Evolutionary conservation across 1,139 yeast genomes (phyloP), one percentile per base, ranked within the genome.

Genomic region (Kodamaea plutei): DNA sequence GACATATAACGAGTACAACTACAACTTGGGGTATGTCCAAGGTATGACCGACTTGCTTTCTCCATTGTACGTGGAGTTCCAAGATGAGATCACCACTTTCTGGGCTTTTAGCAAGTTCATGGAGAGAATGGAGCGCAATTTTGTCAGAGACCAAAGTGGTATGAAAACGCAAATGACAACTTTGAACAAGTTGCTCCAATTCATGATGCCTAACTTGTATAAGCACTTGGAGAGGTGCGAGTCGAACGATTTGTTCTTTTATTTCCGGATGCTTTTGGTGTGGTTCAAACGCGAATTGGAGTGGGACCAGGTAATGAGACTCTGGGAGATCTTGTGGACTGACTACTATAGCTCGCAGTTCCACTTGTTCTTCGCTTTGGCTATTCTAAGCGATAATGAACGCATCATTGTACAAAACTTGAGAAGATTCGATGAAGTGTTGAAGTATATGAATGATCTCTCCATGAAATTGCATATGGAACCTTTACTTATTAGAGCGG

Each of bases 31-130:
- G 0, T 91, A 91, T 50, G 96, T 91, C 14, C 99, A 91, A 59
- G 99, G 99, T 2, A 91, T 91, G 99, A 80, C 94, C 6, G 99
- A 91, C 54, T 63, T 91, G 33, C 64, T 93, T 23, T 82, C 96
- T 0, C 97, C 97, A 1, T 58, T 91, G 5, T 93, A 88, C 52
- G 84, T 79, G 25, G 72, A 78, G 6, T 61, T 85, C 25, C 78
- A 79, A 48, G 95, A 89, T 53, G 96, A 89, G 45, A 66, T 80
- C 0, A 50, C 87, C 19, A 69, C 95, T 3, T 91, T 91, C 54
- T 88, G 96, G 94, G 82, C 91, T 11, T 91, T 91, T 61, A 69
- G 77, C 12, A 76, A 79, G 28, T 85, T 87, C 45, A 91, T 93
- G 98, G 88, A 84, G 30, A 67, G 94, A 35, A 88, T 91, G 97